Evolutionary conservation across 305 asterid genomes (phyloP).

Genomic region (Andrographis paniculata): DNA sequence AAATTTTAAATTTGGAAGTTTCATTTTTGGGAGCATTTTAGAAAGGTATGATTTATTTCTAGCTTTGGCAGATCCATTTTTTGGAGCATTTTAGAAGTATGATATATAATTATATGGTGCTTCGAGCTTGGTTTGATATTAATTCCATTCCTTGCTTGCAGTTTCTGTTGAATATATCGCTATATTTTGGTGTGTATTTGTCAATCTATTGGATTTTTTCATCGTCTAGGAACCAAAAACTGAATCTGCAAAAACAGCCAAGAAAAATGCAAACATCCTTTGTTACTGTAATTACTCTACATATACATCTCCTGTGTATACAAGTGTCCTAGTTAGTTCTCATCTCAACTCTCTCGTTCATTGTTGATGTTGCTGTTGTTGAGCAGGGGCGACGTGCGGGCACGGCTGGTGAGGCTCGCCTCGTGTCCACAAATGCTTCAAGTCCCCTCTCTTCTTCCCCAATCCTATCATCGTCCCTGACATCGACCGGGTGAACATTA

Average conservation of each 20-base stretch:
- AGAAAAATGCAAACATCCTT: conserved; percentile 5
- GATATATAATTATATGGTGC: too few relatives aligned
- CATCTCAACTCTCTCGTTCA: not conserved
- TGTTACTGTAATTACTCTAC: not conserved
- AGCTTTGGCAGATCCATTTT: too few relatives aligned
- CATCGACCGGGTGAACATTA: conserved; percentile 3
- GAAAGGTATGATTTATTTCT: too few relatives aligned
- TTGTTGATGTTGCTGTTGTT: conserved; percentile 6
- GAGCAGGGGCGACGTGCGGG: conserved; percentile 45
- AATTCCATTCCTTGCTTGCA: too few relatives aligned
- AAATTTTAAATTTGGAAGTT: too few relatives aligned
- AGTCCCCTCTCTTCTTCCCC: conserved; percentile 47
- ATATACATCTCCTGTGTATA: not conserved
- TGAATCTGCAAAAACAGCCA: not conserved
- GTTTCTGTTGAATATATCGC: too few relatives aligned
- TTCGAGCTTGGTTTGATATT: too few relatives aligned
- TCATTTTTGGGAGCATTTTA: too few relatives aligned
- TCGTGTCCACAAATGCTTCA: conserved; percentile 44
- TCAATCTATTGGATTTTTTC: too few relatives aligned
- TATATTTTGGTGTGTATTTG: too few relatives aligned
- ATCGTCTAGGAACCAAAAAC: too few relatives aligned
- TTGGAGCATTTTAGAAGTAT: too few relatives aligned
- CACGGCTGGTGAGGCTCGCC: conserved; percentile 55
- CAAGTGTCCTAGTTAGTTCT: not conserved
- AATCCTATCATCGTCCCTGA: conserved; percentile 46